These are phyloP conservation scores for Acanthamoeba healyi DNA, from an alignment of 208 protist genomes.

Conservation along the genomic window DNA sequence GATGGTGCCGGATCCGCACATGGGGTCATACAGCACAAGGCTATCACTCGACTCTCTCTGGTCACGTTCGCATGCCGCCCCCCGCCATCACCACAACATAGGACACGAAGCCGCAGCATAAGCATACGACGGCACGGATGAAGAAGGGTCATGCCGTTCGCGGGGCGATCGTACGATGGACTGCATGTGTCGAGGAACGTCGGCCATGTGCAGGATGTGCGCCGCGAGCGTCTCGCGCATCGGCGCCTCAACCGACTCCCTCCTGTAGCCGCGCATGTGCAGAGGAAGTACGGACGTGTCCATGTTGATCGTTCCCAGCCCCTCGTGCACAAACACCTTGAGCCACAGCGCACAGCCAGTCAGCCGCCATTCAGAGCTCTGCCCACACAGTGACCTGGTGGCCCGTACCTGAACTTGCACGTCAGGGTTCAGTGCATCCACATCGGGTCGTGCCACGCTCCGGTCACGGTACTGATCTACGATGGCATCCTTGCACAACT, in stretches of 20 bases:
- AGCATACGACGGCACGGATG: too few species aligned
- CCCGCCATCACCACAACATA: too few species aligned
- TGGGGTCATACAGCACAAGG: constrained; percentile 46
- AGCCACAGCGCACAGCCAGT: too few species aligned
- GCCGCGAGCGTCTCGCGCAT: constrained; percentile 55
- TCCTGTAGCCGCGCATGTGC: constrained; percentile 59
- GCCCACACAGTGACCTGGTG: too few species aligned
- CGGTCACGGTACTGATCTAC: constrained; percentile 27
- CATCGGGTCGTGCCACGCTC: neutral
- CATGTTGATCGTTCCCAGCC: constrained; percentile 40
- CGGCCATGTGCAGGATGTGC: constrained; percentile 43
- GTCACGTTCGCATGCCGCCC: neutral
- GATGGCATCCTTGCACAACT: constrained; percentile 63
- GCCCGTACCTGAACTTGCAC: constrained; percentile 19
- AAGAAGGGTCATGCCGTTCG: too few species aligned
- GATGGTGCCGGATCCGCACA: constrained; percentile 66
- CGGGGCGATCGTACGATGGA: too few species aligned
- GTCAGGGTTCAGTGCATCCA: constrained; percentile 1
- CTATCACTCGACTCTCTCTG: neutral
- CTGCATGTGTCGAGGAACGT: neutral
- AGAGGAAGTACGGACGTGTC: constrained; percentile 45
- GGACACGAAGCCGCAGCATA: too few species aligned
- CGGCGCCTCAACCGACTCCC: constrained; percentile 48
- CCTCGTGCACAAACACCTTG: constrained; percentile 53
- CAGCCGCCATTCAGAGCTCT: too few species aligned